Conservation (phyloP, 345 rosid genomes). For the Aquilaria malaccensis region DNA sequence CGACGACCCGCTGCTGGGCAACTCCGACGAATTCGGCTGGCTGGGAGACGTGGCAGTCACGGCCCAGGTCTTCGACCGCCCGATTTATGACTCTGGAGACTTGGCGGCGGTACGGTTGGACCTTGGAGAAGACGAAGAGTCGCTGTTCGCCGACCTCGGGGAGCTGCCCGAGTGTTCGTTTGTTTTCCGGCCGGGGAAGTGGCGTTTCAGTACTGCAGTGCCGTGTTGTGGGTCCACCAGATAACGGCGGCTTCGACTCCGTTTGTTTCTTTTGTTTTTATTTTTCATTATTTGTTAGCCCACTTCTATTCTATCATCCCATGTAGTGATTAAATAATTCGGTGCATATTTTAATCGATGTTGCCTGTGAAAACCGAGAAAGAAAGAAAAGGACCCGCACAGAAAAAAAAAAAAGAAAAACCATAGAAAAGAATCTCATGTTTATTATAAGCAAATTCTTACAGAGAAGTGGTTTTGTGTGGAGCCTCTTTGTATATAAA, state of each 20-base stretch:
- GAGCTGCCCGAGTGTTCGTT: conserved; percentile 70
- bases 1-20: conserved; percentile 25
- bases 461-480: too few relatives aligned
- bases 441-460: too few relatives aligned
- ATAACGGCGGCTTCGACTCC: conserved; percentile 6
- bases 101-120: conserved; percentile 23
- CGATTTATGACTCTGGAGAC: conserved; percentile 22
- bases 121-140: conserved; percentile 42
- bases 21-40: conserved; percentile 46
- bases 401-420: too few relatives aligned
- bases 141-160: conserved; percentile 58
- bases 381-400: too few relatives aligned
- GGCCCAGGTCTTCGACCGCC: conserved; percentile 24
- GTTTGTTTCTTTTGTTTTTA: too few relatives aligned
- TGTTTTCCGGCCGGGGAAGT: conserved; percentile 42
- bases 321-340: background rate
- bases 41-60: conserved; percentile 45
- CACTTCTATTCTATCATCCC: too few relatives aligned
- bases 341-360: background rate
- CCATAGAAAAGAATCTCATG: too few relatives aligned
- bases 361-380: too few relatives aligned
- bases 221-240: conserved; percentile 32
- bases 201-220: conserved; percentile 27
- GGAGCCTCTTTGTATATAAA: too few relatives aligned
- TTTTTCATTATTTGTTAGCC: too few relatives aligned